A percentile compares a stretch with the other conserved stretches of the same genome.
Conservation (phyloP, 2,329 filamentous ascomycete genomes). For the Trichoderma hamatum region DNA sequence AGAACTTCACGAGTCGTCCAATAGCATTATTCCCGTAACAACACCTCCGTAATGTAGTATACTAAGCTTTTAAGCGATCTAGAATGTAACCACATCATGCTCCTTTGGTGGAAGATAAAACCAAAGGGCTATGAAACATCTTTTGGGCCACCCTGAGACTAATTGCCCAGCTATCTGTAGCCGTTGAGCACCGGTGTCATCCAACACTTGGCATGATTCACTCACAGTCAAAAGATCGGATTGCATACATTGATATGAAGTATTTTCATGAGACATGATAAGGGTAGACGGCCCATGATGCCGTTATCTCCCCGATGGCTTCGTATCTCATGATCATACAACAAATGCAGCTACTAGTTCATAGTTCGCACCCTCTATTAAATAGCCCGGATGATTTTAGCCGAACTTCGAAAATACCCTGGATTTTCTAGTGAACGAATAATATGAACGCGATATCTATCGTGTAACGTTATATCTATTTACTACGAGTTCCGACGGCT, state of each 20-base stretch:
- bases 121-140: background rate
- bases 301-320: slow-evolving; percentile 9
- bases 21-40: background rate
- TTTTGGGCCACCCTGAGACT: background rate
- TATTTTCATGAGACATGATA: background rate
- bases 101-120: background rate
- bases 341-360: background rate
- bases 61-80: background rate
- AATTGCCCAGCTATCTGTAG: background rate
- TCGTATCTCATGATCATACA: background rate
- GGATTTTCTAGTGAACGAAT: background rate
- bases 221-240: background rate
- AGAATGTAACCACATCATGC: slow-evolving; percentile 1
- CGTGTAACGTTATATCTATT: slow-evolving; percentile 21
- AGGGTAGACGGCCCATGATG: background rate
- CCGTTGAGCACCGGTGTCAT: background rate
- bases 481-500: slow-evolving; percentile 5
- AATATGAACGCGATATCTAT: background rate
- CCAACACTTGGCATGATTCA: background rate
- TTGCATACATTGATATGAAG: background rate
- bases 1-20: too few species aligned
- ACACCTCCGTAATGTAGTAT: background rate
- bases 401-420: slow-evolving; percentile 2
- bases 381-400: background rate
- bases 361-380: background rate